Evolutionary conservation across 306 rosid genomes (phyloP).

Genomic region (Sindora glabra): DNA sequence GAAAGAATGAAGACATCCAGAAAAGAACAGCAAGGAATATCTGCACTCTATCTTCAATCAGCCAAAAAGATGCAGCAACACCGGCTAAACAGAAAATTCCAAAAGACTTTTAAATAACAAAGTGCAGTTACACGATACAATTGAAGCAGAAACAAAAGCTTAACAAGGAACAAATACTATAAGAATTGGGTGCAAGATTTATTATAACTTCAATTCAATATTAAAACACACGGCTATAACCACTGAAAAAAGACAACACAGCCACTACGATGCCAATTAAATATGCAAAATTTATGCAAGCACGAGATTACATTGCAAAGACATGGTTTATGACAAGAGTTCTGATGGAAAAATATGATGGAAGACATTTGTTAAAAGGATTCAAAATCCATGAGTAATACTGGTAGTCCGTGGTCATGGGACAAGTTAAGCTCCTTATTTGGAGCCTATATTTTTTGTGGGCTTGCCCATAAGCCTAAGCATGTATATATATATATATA

Average conservation of each 20-base stretch:
- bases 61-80: too few relatives aligned
- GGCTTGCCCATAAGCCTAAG: too few relatives aligned
- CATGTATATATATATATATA: too few relatives aligned
- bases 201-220: not conserved
- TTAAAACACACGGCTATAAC: not conserved
- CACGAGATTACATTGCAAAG: not conserved
- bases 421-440: too few relatives aligned
- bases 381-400: too few relatives aligned
- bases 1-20: too few relatives aligned
- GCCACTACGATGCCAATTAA: not conserved
- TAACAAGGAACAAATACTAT: not conserved
- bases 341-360: not conserved
- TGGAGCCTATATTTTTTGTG: too few relatives aligned
- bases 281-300: not conserved
- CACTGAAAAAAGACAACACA: not conserved
- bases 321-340: not conserved
- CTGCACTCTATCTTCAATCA: too few relatives aligned
- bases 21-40: too few relatives aligned
- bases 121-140: not conserved
- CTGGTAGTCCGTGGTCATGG: too few relatives aligned
- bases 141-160: slow-evolving; percentile 2
- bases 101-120: slow-evolving; percentile 1
- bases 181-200: not conserved
- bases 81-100: too few relatives aligned
- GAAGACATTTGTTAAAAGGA: not conserved